phyloP scores from a whole-genome alignment of 73 alveolate genomes.

The Paramecium tetraurelia region DNA sequence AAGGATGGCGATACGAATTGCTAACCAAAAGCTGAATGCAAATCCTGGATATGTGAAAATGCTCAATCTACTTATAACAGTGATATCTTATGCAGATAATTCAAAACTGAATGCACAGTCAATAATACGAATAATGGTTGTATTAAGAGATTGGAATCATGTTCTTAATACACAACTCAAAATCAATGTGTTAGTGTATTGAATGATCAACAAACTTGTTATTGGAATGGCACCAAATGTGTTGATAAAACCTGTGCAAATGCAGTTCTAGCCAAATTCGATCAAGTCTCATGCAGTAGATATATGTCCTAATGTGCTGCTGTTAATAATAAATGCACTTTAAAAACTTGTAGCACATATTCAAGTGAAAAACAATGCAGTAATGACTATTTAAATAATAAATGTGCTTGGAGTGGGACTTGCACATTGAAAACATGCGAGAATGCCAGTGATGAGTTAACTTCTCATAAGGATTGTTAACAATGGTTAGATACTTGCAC shows the following conservation, averaged over 20 bases:
- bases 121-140: not conserved
- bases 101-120: conserved; percentile 16
- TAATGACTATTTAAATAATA: not conserved
- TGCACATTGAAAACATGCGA: conserved; percentile 17
- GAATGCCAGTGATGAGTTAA: not conserved
- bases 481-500: not conserved
- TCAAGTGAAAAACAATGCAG: not conserved
- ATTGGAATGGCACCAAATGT: conserved; percentile 14
- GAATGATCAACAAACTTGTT: not conserved
- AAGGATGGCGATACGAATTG: not conserved
- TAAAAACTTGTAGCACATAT: not conserved
- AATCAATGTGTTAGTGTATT: not conserved
- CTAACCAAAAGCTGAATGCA: not conserved
- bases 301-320: not conserved
- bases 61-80: not conserved
- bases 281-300: not conserved
- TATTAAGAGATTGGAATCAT: not conserved
- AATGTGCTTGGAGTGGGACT: conserved; percentile 31
- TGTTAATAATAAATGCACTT: not conserved
- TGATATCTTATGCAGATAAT: not conserved
- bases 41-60: not conserved
- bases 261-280: not conserved
- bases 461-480: not conserved
- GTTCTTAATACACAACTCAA: not conserved
- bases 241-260: not conserved